Percentiles rank a stretch among this genome's conserved stretches.
phyloP scores from a whole-genome alignment of 2,329 filamentous ascomycete genomes.

The Fusarium paranaense region DNA sequence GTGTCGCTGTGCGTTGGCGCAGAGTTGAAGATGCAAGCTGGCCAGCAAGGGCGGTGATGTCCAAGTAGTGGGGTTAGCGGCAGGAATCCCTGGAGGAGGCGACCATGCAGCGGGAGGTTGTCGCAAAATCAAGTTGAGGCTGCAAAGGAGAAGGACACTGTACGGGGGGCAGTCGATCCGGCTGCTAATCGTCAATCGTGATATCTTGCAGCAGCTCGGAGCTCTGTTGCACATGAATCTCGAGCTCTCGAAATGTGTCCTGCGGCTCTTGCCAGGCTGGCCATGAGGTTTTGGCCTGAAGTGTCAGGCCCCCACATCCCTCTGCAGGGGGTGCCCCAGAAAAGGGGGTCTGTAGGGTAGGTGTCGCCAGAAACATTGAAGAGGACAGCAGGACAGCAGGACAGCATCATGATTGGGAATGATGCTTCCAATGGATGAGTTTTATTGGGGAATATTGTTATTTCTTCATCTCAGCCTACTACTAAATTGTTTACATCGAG shows the following conservation, averaged over 20 bases:
- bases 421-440: not conserved
- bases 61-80: conserved; percentile 44
- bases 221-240: conserved; percentile 38
- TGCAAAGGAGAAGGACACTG: not conserved
- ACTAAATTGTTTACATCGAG: not conserved
- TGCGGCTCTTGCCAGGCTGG: conserved; percentile 46
- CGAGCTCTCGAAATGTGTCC: conserved; percentile 48
- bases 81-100: conserved; percentile 41
- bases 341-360: conserved; percentile 38
- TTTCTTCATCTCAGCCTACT: not conserved
- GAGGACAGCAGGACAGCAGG: not conserved
- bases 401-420: not conserved
- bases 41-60: conserved; percentile 46
- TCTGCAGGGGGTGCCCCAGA: conserved; percentile 34
- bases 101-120: conserved; percentile 39
- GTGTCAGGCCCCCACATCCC: conserved; percentile 38
- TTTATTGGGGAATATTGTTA: not conserved
- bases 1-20: conserved; percentile 38
- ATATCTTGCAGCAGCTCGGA: conserved; percentile 32
- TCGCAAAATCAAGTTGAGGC: not conserved
- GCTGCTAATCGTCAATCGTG: conserved; percentile 39
- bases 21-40: conserved; percentile 46
- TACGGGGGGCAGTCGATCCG: not conserved
- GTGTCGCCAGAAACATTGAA: not conserved
- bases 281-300: conserved; percentile 44